Conservation (phyloP, 2,329 filamentous ascomycete species). For the Sarocladium strictum region DNA sequence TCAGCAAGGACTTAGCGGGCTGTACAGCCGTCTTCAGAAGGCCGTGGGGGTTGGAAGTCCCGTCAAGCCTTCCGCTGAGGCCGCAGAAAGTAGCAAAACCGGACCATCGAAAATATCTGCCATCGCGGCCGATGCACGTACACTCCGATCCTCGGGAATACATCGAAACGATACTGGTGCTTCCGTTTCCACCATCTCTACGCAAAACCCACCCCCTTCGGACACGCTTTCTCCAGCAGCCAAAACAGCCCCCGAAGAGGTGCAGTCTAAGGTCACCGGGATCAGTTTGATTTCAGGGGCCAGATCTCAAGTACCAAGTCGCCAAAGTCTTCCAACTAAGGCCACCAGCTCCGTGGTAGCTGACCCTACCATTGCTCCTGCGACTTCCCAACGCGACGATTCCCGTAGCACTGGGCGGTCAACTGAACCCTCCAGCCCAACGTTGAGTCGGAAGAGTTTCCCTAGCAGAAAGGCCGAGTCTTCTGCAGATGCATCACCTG, state of each 20-base stretch:
- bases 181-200: slow-evolving; percentile 22
- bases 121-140: slow-evolving; percentile 22
- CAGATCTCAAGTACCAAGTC: slow-evolving; percentile 34
- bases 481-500: slow-evolving; percentile 9
- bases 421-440: slow-evolving; percentile 37
- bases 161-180: slow-evolving; percentile 26
- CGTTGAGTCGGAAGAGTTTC: slow-evolving; percentile 32
- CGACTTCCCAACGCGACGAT: slow-evolving; percentile 44
- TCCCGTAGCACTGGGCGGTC: slow-evolving; percentile 34
- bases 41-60: slow-evolving; percentile 66
- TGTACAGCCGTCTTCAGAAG: slow-evolving; percentile 80
- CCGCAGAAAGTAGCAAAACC: slow-evolving; percentile 22
- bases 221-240: slow-evolving; percentile 28
- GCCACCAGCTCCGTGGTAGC: slow-evolving; percentile 34
- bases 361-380: slow-evolving; percentile 35
- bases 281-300: slow-evolving; percentile 38
- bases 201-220: slow-evolving; percentile 24
- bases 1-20: slow-evolving; percentile 79
- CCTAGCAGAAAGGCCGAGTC: slow-evolving; percentile 34
- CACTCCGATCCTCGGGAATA: not conserved
- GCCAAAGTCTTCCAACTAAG: slow-evolving; percentile 36
- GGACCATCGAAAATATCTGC: slow-evolving; percentile 20
- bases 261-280: slow-evolving; percentile 42
- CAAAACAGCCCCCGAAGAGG: slow-evolving; percentile 31
- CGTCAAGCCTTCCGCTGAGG: slow-evolving; percentile 20